Evolutionary conservation across 352 stramenopile species (phyloP).

Genomic region (Phytopythium vexans): DNA sequence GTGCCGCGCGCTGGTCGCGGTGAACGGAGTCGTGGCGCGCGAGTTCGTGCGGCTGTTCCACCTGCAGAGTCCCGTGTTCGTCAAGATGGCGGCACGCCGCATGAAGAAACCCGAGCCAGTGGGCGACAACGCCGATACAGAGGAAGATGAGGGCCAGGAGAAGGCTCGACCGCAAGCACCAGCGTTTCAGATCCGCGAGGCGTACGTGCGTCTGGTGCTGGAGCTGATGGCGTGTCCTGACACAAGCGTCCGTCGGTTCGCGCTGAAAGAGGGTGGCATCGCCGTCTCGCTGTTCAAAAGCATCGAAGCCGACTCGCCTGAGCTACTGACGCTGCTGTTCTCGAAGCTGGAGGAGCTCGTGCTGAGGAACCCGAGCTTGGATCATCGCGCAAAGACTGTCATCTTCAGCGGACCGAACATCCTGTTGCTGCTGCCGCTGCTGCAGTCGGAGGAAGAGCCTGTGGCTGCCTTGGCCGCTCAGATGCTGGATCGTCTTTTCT

Average conservation of each 20-base stretch:
- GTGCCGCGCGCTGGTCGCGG: conserved; percentile 33
- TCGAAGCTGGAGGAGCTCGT: conserved; percentile 39
- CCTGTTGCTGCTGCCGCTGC: conserved; percentile 63
- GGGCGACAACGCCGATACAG: conserved; percentile 3
- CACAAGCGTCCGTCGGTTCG: conserved; percentile 78
- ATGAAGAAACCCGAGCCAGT: conserved; percentile 48
- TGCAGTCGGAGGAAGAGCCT: conserved; percentile 54
- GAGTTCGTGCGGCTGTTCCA: conserved; percentile 81
- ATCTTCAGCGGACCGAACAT: conserved; percentile 65
- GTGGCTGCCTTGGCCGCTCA: conserved; percentile 31
- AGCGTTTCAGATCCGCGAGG: conserved; percentile 58
- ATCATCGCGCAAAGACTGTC: conserved; percentile 50
- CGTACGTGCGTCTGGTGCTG: conserved; percentile 65
- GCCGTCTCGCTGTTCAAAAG: conserved; percentile 71
- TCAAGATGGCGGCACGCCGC: conserved; percentile 50
- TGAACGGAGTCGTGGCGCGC: conserved; percentile 40
- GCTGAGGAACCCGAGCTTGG: conserved; percentile 47
- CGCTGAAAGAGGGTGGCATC: conserved; percentile 68
- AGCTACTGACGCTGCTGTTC: conserved; percentile 50
- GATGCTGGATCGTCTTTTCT: conserved; percentile 61
- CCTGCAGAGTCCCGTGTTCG: conserved; percentile 63
- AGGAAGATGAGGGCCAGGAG: conserved; percentile 7
- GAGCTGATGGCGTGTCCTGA: conserved; percentile 57
- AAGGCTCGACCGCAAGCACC: conserved; percentile 13
- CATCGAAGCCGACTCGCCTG: conserved; percentile 64